phyloP scores from a whole-genome alignment of 2,329 filamentous ascomycete species.

The Aspergillus sp. region DNA sequence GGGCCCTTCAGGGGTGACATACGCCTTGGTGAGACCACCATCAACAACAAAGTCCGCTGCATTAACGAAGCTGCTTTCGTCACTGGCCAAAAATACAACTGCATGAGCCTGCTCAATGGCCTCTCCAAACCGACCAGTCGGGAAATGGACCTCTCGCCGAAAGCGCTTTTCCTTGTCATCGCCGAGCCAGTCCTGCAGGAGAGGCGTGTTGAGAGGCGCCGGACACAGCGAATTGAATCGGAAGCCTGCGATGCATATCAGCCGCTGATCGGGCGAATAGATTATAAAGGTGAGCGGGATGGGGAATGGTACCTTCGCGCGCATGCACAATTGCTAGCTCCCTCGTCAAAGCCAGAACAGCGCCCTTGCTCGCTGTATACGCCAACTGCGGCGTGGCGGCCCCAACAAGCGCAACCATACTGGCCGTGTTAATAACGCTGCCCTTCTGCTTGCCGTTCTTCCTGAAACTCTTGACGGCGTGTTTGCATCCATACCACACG shows the following conservation, averaged over 20 bases:
- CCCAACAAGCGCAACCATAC: conserved; percentile 82
- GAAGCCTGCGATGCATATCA: too few relatives aligned
- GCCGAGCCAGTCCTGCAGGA: conserved; percentile 90
- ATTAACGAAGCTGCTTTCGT: conserved; percentile 88
- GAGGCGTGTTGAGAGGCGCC: conserved; percentile 82
- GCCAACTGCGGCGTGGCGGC: conserved; percentile 85
- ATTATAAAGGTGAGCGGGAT: too few relatives aligned
- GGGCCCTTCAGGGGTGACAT: conserved; percentile 66
- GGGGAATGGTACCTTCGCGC: conserved; percentile 65
- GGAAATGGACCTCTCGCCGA: conserved; percentile 86
- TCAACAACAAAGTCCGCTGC: conserved; percentile 93
- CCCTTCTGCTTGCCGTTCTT: conserved; percentile 75
- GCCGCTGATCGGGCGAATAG: too few relatives aligned
- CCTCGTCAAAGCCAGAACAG: conserved; percentile 83
- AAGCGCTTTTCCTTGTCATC: conserved; percentile 79
- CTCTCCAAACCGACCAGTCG: conserved; percentile 83
- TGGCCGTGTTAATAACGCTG: conserved; percentile 90
- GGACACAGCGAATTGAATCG: conserved; percentile 89
- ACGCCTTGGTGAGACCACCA: conserved; percentile 90
- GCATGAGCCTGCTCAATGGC: conserved; percentile 91
- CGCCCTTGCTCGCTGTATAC: conserved; percentile 92
- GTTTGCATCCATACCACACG: conserved; percentile 93
- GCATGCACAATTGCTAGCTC: conserved; percentile 92
- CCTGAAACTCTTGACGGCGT: conserved; percentile 79
- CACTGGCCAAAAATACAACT: conserved; percentile 81